Percentiles rank a stretch among this genome's conserved stretches.
Evolutionary conservation across 2,329 filamentous ascomycete genomes (phyloP).

Genomic region (Penicillium sp.): DNA sequence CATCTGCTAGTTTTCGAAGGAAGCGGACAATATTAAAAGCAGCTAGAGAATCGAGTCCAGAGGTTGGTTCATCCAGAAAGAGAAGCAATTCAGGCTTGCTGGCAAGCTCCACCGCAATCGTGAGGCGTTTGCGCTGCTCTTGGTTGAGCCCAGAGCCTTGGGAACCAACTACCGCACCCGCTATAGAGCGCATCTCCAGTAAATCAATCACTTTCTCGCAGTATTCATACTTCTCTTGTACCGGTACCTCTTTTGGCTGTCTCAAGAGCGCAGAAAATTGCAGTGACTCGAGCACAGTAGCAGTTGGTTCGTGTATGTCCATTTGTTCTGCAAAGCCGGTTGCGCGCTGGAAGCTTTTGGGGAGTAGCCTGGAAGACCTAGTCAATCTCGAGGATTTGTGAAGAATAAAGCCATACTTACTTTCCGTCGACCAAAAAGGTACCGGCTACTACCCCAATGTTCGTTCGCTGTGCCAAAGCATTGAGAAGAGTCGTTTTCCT

Average conservation of each 20-base stretch:
- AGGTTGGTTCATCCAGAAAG: constrained; percentile 60
- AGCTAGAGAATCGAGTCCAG: constrained; percentile 62
- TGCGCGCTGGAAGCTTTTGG: constrained; percentile 48
- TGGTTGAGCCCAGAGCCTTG: constrained; percentile 56
- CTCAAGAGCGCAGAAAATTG: constrained; percentile 61
- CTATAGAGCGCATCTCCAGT: constrained; percentile 62
- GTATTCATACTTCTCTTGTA: constrained; percentile 60
- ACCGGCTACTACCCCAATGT: constrained; percentile 42
- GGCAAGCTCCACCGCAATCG: constrained; percentile 57
- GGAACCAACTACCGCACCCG: constrained; percentile 58
- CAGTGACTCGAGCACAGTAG: constrained; percentile 61
- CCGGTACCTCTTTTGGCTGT: constrained; percentile 53
- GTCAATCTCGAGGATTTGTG: neutral
- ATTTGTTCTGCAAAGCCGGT: constrained; percentile 57
- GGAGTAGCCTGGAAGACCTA: constrained; percentile 32
- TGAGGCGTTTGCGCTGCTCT: constrained; percentile 63
- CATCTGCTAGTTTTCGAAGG: constrained; percentile 58
- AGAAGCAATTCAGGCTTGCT: constrained; percentile 57
- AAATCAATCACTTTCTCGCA: constrained; percentile 64
- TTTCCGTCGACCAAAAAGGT: constrained; percentile 44
- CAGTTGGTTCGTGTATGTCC: constrained; percentile 61
- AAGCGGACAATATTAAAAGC: constrained; percentile 61
- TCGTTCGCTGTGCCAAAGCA: constrained; percentile 42
- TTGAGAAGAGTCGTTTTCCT: constrained; percentile 48
- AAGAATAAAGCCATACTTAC: constrained; percentile 24